Conservation (phyloP, 768 basidiomycete genomes). For the Mycena leptocephala region DNA sequence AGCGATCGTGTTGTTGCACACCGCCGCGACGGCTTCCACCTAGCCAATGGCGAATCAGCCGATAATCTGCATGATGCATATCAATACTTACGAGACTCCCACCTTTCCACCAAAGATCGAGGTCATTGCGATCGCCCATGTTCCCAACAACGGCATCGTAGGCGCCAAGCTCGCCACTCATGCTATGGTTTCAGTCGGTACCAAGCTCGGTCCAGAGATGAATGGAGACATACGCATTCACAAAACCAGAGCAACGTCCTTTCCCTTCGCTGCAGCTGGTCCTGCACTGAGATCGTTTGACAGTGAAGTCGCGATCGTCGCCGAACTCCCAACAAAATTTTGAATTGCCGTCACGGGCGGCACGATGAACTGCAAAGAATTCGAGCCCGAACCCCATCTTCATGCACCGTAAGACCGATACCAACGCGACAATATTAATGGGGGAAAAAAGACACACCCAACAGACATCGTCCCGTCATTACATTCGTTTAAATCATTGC, state of each 20-base stretch:
- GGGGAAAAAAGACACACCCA: neutral
- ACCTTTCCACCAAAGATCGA: constrained; percentile 73
- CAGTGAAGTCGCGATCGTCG: constrained; percentile 58
- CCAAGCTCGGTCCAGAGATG: constrained; percentile 37
- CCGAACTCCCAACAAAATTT: constrained; percentile 56
- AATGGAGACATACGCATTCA: constrained; percentile 61
- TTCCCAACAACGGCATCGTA: constrained; percentile 78
- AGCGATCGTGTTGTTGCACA: constrained; percentile 85
- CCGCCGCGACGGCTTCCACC: constrained; percentile 73
- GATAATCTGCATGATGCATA: neutral
- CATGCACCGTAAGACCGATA: neutral
- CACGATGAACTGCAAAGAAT: constrained; percentile 60
- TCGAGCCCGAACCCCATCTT: constrained; percentile 68
- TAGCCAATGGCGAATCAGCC: constrained; percentile 37
- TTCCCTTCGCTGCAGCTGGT: constrained; percentile 58
- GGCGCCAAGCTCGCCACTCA: constrained; percentile 67
- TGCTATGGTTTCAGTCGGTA: constrained; percentile 42
- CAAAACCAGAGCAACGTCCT: constrained; percentile 74
- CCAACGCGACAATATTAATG: neutral
- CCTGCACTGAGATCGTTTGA: constrained; percentile 61
- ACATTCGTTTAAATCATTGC: constrained; percentile 66
- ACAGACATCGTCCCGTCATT: constrained; percentile 72
- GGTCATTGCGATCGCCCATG: constrained; percentile 71
- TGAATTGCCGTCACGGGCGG: constrained; percentile 64
- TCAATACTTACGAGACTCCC: constrained; percentile 60